Evolutionary conservation across 768 basidiomycete genomes (phyloP).

Genomic region (Phlebiopsis gigantea): DNA sequence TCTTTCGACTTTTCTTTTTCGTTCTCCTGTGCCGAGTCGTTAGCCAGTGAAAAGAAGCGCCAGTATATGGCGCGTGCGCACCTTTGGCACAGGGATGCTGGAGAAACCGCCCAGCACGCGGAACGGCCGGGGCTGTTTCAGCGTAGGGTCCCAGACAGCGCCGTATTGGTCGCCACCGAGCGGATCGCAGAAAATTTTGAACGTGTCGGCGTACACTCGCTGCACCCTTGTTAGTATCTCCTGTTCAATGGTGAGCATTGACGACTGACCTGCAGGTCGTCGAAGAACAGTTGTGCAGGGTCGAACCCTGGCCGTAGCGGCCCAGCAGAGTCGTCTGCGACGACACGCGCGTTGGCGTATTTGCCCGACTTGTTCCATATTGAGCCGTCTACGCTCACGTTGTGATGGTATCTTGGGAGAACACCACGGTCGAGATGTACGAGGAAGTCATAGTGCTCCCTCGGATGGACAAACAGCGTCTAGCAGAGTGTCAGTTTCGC

Average conservation of each 20-base stretch:
- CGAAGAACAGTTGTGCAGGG: conserved; percentile 60
- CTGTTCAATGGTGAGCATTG: background rate
- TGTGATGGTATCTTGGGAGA: conserved; percentile 73
- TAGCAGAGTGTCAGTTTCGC: conserved; percentile 24
- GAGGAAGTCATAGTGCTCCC: conserved; percentile 80
- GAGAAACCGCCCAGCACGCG: conserved; percentile 82
- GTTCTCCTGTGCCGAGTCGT: conserved; percentile 4
- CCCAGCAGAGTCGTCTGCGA: conserved; percentile 20
- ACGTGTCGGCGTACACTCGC: conserved; percentile 69
- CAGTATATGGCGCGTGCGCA: conserved; percentile 12
- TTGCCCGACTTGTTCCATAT: conserved; percentile 39
- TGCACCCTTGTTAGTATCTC: conserved; percentile 24
- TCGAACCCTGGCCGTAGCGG: conserved; percentile 68
- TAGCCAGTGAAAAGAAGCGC: background rate
- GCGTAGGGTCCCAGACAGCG: conserved; percentile 78
- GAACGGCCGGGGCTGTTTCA: conserved; percentile 61
- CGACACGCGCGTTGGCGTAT: conserved; percentile 39
- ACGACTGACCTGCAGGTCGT: conserved; percentile 63
- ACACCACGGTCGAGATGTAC: conserved; percentile 62
- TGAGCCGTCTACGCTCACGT: conserved; percentile 45
- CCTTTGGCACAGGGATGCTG: conserved; percentile 44
- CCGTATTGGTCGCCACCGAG: conserved; percentile 78
- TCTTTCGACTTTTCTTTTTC: conserved; percentile 33
- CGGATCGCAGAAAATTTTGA: conserved; percentile 80
- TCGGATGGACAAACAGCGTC: conserved; percentile 84